Evolutionary conservation across 2,329 filamentous ascomycete species (phyloP).

Genomic region (Ustulina deusta): DNA sequence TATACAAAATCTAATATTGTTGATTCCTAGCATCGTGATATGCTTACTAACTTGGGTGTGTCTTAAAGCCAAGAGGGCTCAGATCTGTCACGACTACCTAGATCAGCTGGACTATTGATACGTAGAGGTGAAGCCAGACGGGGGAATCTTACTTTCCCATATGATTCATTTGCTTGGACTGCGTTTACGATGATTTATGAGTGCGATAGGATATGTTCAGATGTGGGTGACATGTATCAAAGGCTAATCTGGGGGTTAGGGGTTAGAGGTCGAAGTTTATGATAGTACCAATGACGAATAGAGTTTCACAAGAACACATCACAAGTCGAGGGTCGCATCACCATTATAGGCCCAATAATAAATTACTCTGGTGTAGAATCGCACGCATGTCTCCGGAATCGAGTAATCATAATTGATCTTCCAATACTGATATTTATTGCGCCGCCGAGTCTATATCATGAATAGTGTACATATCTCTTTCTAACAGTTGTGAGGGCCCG

Average conservation of each 20-base stretch:
- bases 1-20: background rate
- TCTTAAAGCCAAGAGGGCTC: too few species aligned
- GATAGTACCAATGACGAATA: too few species aligned
- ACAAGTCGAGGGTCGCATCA: too few species aligned
- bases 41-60: background rate
- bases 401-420: background rate
- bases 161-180: too few species aligned
- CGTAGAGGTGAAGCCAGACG: background rate
- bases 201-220: background rate
- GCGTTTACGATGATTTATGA: background rate
- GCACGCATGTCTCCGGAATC: background rate
- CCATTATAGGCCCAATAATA: background rate
- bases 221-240: background rate
- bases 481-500: background rate
- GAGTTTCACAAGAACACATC: too few species aligned
- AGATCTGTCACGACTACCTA: background rate
- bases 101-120: background rate
- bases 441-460: background rate
- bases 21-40: background rate
- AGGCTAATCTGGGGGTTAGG: background rate
- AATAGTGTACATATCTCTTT: background rate
- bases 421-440: background rate
- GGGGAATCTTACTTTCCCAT: background rate
- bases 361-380: too few species aligned
- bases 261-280: background rate